Base-by-base conservation (phyloP, 2,329 filamentous ascomycete genomes). In the Aspergillus pseudoviridinutans region DNA sequence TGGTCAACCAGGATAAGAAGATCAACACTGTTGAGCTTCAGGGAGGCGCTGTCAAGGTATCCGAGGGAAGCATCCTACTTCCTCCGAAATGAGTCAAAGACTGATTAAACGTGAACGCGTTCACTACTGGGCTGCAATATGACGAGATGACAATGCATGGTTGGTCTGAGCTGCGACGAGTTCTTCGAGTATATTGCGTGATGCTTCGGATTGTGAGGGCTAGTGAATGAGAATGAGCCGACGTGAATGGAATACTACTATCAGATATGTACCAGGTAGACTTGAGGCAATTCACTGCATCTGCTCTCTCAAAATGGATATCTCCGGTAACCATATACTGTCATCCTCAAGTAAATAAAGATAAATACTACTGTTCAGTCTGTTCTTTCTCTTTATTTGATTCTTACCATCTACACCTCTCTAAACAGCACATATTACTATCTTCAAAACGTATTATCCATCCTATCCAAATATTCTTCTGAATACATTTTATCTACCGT, bases 21-120 rank as follows among this genome's bases (percentile, higher is more conserved):
- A 70, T 74, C 53, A 67, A 70, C 22, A 64, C 62, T 51, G 65
- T 76, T 20, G 63, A 69, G 54, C 49, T 75, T 58, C 71, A 65
- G 28, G 73, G 73, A 2, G 65, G 63, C n/a, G 71, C 72, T 9
- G 69, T 74, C 28, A 64, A 67, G 52, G 67, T 72, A 22, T 70
- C 70, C 22, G 68, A 74, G 58, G 72, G 73, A 4, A 65, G 60
- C n/a, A 66, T 76, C 22, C 56, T 64, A 22, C 54, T 70, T 49
- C 68, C 69, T 32, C 56, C 53, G 14, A 52, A 29, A n/a, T 59
- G 54, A 60, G 46, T 58, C 53, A 12, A 20, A n/a, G 24, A 9
- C 29, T 24, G 46, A 25, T 24, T 41, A 7, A 14, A 17, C 14
- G 32, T 14, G 32, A 38, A 38, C 2, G 14, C 1, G 32, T 38